Evolutionary conservation across 352 stramenopile species (phyloP).

Genomic region (Blastocystis hominis): DNA sequence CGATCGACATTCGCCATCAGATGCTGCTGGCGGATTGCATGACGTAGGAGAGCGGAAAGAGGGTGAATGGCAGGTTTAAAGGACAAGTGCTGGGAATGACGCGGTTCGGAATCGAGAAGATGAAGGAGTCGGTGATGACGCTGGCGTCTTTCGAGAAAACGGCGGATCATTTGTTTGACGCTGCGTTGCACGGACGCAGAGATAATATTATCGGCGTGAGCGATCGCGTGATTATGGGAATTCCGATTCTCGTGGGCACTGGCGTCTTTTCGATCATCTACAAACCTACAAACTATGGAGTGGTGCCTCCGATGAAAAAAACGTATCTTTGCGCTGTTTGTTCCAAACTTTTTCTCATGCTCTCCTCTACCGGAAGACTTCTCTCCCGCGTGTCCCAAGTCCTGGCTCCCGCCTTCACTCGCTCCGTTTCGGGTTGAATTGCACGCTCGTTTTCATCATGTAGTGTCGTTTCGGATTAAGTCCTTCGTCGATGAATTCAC

Average conservation of each 20-base stretch:
- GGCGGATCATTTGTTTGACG: constrained; percentile 97
- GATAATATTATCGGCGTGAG: constrained; percentile 93
- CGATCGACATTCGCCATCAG: constrained; percentile 94
- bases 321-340: constrained; percentile 15
- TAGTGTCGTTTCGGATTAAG: constrained; percentile 40
- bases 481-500: constrained; percentile 46
- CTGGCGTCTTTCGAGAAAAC: constrained; percentile 98
- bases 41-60: constrained; percentile 76
- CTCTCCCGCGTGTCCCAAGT: neutral
- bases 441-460: neutral
- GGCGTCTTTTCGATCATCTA: constrained; percentile 77
- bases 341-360: neutral
- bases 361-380: neutral
- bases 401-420: neutral
- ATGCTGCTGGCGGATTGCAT: constrained; percentile 98
- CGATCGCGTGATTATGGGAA: constrained; percentile 99
- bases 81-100: constrained; percentile 80
- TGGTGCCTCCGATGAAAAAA: constrained; percentile 1
- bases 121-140: constrained; percentile 98
- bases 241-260: constrained; percentile 90
- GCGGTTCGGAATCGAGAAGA: constrained; percentile 96
- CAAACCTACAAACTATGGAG: constrained; percentile 44
- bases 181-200: constrained; percentile 87
- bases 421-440: neutral
- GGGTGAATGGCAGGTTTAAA: constrained; percentile 70